phyloP scores from a whole-genome alignment of 768 basidiomycete species.

The Lyophyllum shimeji region DNA sequence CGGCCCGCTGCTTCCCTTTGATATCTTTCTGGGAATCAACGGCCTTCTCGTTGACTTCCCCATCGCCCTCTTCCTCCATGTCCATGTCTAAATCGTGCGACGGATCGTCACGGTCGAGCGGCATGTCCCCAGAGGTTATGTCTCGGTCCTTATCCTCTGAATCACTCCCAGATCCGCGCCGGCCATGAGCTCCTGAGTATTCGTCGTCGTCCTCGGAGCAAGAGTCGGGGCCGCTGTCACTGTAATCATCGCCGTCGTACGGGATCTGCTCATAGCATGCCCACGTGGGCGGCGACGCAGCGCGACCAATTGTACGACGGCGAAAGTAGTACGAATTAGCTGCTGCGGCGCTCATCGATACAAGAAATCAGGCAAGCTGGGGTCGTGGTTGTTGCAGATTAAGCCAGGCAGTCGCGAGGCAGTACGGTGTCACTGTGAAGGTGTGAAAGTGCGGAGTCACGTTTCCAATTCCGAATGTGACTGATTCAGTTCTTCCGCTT shows the following conservation, averaged over 20 bases:
- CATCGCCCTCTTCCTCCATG: conserved; percentile 39
- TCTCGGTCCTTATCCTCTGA: conserved; percentile 35
- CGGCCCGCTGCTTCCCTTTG: conserved; percentile 81
- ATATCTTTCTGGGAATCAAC: conserved; percentile 54
- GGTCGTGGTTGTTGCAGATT: conserved; percentile 2
- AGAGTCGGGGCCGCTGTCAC: conserved; percentile 58
- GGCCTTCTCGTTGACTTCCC: conserved; percentile 34
- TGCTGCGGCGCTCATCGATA: conserved; percentile 38
- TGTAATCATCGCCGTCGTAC: conserved; percentile 61
- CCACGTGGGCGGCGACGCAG: conserved; percentile 84
- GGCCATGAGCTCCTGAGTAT: conserved; percentile 34
- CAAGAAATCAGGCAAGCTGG: background rate
- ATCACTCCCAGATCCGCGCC: conserved; percentile 21
- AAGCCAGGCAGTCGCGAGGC: conserved; percentile 16
- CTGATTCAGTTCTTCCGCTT: conserved; percentile 1
- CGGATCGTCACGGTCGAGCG: conserved; percentile 24
- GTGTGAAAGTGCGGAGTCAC: conserved; percentile 13
- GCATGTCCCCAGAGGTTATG: conserved; percentile 26
- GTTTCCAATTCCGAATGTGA: conserved; percentile 5
- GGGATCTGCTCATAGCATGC: conserved; percentile 91
- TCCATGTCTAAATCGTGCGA: conserved; percentile 59
- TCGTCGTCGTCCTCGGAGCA: conserved; percentile 79
- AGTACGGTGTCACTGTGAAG: conserved; percentile 2
- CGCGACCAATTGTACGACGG: conserved; percentile 74
- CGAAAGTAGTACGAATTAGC: conserved; percentile 54